These are phyloP conservation scores for Kwoniella sp. DNA, from an alignment of 768 basidiomycete genomes.

Conservation along the genomic window DNA sequence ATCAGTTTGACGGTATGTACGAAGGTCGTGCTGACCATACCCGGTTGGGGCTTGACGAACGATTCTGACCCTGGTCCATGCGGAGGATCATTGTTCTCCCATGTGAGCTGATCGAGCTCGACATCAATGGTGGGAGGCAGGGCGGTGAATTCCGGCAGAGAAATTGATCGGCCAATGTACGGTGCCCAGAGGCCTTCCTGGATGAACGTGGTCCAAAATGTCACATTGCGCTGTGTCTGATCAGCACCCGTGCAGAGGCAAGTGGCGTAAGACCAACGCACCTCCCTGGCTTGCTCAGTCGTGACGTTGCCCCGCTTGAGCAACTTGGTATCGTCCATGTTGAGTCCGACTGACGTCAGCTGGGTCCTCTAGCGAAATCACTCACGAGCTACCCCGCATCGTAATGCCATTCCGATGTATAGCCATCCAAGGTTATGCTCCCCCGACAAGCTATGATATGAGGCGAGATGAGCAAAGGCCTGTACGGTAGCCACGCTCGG, in stretches of 20 bases:
- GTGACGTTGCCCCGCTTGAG: constrained; percentile 33
- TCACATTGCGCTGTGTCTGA: constrained; percentile 25
- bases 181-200: constrained; percentile 42
- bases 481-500: constrained; percentile 54
- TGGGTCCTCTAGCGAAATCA: background rate
- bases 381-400: constrained; percentile 38
- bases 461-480: constrained; percentile 52
- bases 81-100: constrained; percentile 10
- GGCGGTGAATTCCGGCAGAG: constrained; percentile 32
- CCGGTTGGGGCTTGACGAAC: constrained; percentile 24
- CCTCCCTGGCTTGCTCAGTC: constrained; percentile 29
- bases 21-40: constrained; percentile 37
- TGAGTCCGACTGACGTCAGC: constrained; percentile 39
- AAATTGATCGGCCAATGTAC: constrained; percentile 37
- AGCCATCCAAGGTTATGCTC: constrained; percentile 55
- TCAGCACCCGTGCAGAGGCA: background rate
- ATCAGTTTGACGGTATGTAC: constrained; percentile 40
- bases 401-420: constrained; percentile 52
- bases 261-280: constrained; percentile 16
- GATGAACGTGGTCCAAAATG: constrained; percentile 41
- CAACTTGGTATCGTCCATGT: constrained; percentile 33
- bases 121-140: constrained; percentile 28
- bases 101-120: constrained; percentile 29
- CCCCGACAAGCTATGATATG: constrained; percentile 51
- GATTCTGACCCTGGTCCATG: constrained; percentile 5